Base-by-base conservation (phyloP, 257 asterid species). In the Scutellaria barbata region DNA sequence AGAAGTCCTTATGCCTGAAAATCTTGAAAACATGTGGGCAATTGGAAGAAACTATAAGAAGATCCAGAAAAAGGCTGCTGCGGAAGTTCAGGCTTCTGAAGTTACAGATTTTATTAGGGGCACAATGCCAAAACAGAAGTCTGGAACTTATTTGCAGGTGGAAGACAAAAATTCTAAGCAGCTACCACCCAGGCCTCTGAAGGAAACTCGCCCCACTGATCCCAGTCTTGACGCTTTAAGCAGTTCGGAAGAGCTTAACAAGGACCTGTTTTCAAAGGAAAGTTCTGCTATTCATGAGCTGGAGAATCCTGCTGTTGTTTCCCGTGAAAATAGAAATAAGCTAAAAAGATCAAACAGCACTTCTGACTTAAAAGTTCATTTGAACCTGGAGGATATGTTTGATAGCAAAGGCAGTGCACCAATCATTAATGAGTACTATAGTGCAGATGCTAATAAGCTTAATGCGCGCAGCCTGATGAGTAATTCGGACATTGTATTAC, bases 21-120 rank as follows among this genome's bases (percentile, higher is more conserved):
- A 95, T 83, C 98, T 95, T 76, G 99, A 95, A 74, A 92, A 95
- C 81, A 88, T 95, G 97, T 95, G 99, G 99, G 63, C 97, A 11
- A 95, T 85, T 41, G 99, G 99, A 76, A 86, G 99, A 85, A 90
- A 95, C 78, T 92, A 95, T 73, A 92, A 88, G 85, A 90, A 89
- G 76, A 80, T 90, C 64, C 84, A 81, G 54, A 89, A 86, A 80
- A 85, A 66, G 46, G 72, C 82, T 71, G 75, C 84, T 67, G 63
- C 58, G 7, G 88, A 87, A 53, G 46, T 51, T 79, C 88, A 55
- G 74, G 76, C 78, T 61, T 66, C 84, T 66, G 79, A 62, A n/a
- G n/a, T n/a, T 37, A 77, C 80, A 76, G 58, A 63, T 70, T 50
- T 82, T 11, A 53, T 48, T 56, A 82, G 75, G 17, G 73, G 64